Conservation (phyloP, 2,329 filamentous ascomycete genomes). For the Claviceps arundinis region DNA sequence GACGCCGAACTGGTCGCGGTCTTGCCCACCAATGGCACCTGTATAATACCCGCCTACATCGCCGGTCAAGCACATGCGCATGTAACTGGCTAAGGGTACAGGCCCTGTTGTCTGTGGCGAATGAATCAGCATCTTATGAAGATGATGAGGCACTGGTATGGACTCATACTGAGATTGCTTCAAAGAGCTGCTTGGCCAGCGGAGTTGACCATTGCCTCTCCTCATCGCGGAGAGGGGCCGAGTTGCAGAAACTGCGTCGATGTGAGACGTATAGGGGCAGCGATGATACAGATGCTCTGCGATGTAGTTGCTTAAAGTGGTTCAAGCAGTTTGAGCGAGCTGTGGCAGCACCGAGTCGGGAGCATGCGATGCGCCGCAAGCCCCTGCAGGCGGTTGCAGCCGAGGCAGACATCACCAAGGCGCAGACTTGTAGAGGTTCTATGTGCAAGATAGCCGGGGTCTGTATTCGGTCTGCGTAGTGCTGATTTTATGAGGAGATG, state of each 20-base stretch:
- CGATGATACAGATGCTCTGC: background rate
- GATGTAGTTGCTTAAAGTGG: background rate
- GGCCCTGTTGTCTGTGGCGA: slow-evolving; percentile 58
- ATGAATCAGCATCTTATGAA: background rate
- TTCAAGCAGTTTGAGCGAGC: background rate
- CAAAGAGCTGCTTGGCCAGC: slow-evolving; percentile 71
- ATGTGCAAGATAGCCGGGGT: no score
- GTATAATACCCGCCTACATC: slow-evolving; percentile 92
- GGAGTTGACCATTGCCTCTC: slow-evolving; percentile 79
- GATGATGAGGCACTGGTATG: background rate
- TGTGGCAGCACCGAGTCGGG: background rate
- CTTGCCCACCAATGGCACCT: slow-evolving; percentile 44
- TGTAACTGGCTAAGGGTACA: slow-evolving; percentile 82
- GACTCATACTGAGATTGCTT: slow-evolving; percentile 63
- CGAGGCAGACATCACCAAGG: background rate
- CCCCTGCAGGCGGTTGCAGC: background rate
- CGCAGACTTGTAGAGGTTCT: no score
- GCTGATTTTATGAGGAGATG: background rate
- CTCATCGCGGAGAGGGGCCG: slow-evolving; percentile 8
- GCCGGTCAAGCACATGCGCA: slow-evolving; percentile 95
- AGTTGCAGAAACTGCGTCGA: background rate
- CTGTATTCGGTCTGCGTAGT: no score
- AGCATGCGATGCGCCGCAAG: slow-evolving; percentile 2
- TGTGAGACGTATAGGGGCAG: background rate
- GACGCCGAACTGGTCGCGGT: slow-evolving; percentile 77